Conservation (phyloP, 148 eudicot species). For the Tetragonia tetragonoides region DNA sequence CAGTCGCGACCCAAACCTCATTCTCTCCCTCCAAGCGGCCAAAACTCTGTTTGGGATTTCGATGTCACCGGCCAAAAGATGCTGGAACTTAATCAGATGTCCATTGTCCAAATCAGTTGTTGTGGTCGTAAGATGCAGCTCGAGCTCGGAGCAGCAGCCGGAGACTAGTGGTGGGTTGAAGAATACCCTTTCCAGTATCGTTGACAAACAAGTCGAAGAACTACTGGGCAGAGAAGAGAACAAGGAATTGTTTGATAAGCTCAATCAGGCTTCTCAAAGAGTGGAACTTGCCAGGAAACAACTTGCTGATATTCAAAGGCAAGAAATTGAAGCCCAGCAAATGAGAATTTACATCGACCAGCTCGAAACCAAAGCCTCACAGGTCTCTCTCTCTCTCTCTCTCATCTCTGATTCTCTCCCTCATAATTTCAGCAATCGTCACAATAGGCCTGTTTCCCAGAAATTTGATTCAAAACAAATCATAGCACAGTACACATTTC, state of each 20-base stretch:
- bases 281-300: constrained; percentile 70
- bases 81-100: background rate
- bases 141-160: constrained; percentile 15
- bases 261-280: constrained; percentile 62
- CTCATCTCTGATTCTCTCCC: background rate
- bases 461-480: too few relatives aligned
- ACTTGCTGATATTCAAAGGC: constrained; percentile 67
- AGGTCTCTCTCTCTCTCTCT: constrained; percentile 38
- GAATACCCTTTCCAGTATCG: constrained; percentile 50
- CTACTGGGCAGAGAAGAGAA: constrained; percentile 68
- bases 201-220: constrained; percentile 61
- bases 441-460: too few relatives aligned
- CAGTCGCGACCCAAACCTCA: constrained; percentile 15
- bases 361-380: constrained; percentile 65
- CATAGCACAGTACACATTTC: too few relatives aligned
- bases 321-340: constrained; percentile 60
- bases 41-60: background rate
- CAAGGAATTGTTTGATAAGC: constrained; percentile 59
- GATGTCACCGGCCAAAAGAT: background rate
- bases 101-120: background rate
- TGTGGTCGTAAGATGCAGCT: constrained; percentile 34
- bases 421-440: background rate
- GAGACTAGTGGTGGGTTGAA: constrained; percentile 33
- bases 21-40: constrained; percentile 17
- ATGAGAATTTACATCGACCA: constrained; percentile 54